Evolutionary conservation across 805 yeast genomes (phyloP), one percentile per base, ranked within the genome.

Genomic region (Nakazawaea peltata): DNA sequence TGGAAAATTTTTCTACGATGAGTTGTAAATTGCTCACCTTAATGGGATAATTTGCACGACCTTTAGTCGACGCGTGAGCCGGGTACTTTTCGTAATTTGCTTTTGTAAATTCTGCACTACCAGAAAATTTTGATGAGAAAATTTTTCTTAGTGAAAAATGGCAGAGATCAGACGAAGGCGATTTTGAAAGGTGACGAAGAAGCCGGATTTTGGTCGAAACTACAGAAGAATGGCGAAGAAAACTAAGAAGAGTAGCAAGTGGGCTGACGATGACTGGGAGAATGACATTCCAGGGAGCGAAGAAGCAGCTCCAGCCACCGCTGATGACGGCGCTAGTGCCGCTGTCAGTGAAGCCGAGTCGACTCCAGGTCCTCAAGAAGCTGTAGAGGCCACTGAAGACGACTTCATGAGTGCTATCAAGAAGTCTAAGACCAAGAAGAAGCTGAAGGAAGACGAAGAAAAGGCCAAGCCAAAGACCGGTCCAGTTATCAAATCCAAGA

Each of bases 401-500:
- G 37, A 35, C 21, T 82, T 88, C 62, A 75, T 90, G 74, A 72
- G 87, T 33, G 81, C 95, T 28, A 72, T 88, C 60, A 75, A 83
- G 59, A 74, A 71, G 44, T 78, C 90, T 40, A 84, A 84, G 63
- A 73, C 74, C 57, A 84, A 83, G 71, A 78, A 80, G 61, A 77
- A 74, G 46, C 78, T 69, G 30, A 77, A 77, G 58, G 77, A 70
- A 41, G 79, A 75, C 37, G 76, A 73, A 41, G 77, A 74, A 47
- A 73, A 72, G 36, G 71, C 72, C 42, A 62, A 57, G 49, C 62
- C 65, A 41, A 55, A 57, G 34, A 57, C 64, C 32, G 86, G 74
- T 21, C 86, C 90, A 32, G 71, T 76, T 44, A 68, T 87, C 53
- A 86, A 88, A 60, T 76, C 90, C 39, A 92, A 90, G 73, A 87